These are phyloP conservation scores for Litsea cubeba DNA, from an alignment of 164 flowering plant genomes.

Conservation along the genomic window DNA sequence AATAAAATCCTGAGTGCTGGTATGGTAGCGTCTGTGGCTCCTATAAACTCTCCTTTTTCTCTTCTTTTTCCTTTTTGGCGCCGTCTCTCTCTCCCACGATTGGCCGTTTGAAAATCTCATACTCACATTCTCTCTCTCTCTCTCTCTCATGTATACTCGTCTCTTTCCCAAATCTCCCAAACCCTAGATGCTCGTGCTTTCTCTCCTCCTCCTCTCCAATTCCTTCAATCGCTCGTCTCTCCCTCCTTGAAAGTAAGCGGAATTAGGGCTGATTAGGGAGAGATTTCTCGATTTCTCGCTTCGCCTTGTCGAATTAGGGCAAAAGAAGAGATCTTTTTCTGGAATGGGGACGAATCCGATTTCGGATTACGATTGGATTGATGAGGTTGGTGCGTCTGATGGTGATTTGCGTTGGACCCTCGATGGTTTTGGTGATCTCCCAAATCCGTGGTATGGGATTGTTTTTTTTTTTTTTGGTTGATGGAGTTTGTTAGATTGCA, in stretches of 20 bases:
- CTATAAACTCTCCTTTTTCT: neutral
- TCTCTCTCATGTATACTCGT: neutral
- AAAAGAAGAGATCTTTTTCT: neutral
- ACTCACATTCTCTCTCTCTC: neutral
- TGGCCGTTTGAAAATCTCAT: neutral
- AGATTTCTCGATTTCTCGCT: neutral
- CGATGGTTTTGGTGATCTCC: slow-evolving; percentile 13
- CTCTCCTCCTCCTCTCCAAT: neutral
- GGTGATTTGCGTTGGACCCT: slow-evolving; percentile 13
- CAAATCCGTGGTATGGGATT: slow-evolving; percentile 9
- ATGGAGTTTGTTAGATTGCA: neutral
- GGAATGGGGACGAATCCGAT: slow-evolving; percentile 17
- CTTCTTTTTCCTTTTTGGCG: neutral
- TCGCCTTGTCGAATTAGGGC: neutral
- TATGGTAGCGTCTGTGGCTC: neutral
- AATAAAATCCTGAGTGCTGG: neutral
- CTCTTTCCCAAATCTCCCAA: neutral
- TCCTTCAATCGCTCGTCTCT: neutral
- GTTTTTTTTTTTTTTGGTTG: neutral
- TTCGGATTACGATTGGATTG: slow-evolving; percentile 16
- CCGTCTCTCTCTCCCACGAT: neutral
- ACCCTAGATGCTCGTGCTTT: neutral
- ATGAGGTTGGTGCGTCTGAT: slow-evolving; percentile 11
- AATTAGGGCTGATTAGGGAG: neutral
- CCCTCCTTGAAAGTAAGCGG: neutral